phyloP scores from a whole-genome alignment of 192 early-diverging fungal species.

The Backusella morwellensis region DNA sequence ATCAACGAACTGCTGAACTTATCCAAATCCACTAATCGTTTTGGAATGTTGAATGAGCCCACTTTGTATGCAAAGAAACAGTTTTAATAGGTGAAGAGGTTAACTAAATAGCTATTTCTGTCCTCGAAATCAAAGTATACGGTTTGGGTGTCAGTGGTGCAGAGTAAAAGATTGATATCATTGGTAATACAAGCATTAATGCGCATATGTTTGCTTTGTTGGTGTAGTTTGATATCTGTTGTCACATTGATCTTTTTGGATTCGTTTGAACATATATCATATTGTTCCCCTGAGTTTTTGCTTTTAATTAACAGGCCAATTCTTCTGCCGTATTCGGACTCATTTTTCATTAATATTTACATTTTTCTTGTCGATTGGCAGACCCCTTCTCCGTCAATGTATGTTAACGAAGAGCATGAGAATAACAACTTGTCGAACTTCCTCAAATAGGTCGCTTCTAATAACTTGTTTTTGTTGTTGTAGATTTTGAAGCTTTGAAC shows the following conservation, averaged over 20 bases:
- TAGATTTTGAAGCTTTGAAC: neutral
- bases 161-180: neutral
- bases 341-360: neutral
- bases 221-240: neutral
- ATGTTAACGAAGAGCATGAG: neutral
- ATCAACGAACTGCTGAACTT: neutral
- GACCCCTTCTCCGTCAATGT: neutral
- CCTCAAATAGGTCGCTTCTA: neutral
- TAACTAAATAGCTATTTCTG: neutral
- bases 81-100: neutral
- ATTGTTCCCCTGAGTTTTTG: neutral
- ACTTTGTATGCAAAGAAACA: neutral
- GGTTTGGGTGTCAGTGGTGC: neutral
- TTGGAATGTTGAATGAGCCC: neutral
- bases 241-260: neutral
- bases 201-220: neutral
- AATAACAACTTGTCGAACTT: neutral
- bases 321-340: neutral
- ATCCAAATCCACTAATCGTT: neutral
- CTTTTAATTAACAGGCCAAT: neutral
- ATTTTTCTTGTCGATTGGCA: neutral
- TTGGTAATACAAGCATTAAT: neutral
- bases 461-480: neutral
- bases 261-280: neutral
- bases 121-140: neutral